Evolutionary conservation across 192 early-diverging fungal species (phyloP).

Genomic region (Entomortierella lignicola): DNA sequence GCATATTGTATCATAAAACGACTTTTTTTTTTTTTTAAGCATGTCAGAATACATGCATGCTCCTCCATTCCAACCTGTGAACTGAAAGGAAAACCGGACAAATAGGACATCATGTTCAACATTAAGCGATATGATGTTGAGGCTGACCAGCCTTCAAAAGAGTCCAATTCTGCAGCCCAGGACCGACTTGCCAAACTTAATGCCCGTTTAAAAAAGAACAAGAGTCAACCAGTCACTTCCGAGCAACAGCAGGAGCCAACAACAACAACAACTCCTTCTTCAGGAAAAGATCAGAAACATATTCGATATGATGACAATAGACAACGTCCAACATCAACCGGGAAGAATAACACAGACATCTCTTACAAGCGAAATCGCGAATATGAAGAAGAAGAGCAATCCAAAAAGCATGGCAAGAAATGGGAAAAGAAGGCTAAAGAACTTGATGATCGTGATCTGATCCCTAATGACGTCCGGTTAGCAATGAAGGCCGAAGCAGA

Average conservation of each 20-base stretch:
- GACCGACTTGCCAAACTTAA: slow-evolving; percentile 57
- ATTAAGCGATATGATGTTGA: slow-evolving; percentile 49
- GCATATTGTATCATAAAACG: slow-evolving; percentile 3
- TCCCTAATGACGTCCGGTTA: slow-evolving; percentile 45
- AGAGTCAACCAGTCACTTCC: slow-evolving; percentile 5
- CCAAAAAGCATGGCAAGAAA: slow-evolving; percentile 45
- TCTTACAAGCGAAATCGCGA: slow-evolving; percentile 46
- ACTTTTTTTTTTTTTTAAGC: slow-evolving; percentile 15
- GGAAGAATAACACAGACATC: slow-evolving; percentile 1
- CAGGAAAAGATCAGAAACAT: background rate
- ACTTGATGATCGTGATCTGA: slow-evolving; percentile 41
- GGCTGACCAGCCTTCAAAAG: slow-evolving; percentile 1
- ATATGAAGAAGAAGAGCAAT: slow-evolving; percentile 32
- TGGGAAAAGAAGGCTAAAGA: slow-evolving; percentile 50
- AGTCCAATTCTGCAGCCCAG: slow-evolving; percentile 21
- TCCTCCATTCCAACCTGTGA: too few relatives aligned
- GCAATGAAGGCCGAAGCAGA: slow-evolving; percentile 49
- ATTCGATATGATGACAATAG: slow-evolving; percentile 8
- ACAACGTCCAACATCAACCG: background rate
- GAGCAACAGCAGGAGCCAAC: slow-evolving; percentile 7
- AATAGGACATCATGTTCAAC: slow-evolving; percentile 45
- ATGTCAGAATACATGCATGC: background rate
- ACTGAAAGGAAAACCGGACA: background rate
- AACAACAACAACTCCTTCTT: background rate
- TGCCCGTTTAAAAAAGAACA: slow-evolving; percentile 56